Evolutionary conservation across 768 basidiomycete genomes (phyloP).

Genomic region (Pleurotus ostreatus): DNA sequence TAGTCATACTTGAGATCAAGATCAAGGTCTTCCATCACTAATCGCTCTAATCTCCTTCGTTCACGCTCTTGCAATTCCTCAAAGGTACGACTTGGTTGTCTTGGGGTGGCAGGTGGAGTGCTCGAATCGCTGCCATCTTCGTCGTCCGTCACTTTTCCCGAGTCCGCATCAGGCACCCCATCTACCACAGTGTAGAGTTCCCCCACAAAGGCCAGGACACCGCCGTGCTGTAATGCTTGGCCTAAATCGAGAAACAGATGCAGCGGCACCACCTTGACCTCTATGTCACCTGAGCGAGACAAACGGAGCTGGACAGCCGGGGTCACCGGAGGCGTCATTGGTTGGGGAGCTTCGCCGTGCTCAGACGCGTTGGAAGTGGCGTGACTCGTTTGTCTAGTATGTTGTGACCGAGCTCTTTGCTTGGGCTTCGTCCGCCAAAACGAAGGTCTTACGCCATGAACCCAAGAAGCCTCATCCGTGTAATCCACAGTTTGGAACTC

Average conservation of each 20-base stretch:
- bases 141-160: conserved; percentile 11
- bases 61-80: conserved; percentile 28
- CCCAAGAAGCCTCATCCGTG: conserved; percentile 41
- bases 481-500: conserved; percentile 59
- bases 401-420: conserved; percentile 14
- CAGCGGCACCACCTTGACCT: conserved; percentile 52
- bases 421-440: conserved; percentile 54
- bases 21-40: conserved; percentile 59
- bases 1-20: conserved; percentile 41
- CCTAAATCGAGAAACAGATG: conserved; percentile 77
- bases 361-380: conserved; percentile 1
- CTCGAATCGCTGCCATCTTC: conserved; percentile 25
- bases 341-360: neutral
- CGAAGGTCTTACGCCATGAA: conserved; percentile 49
- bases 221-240: conserved; percentile 31
- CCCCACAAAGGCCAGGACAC: conserved; percentile 45
- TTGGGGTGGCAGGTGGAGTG: conserved; percentile 36
- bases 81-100: conserved; percentile 6
- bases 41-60: conserved; percentile 38
- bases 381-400: neutral
- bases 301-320: neutral
- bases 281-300: conserved; percentile 6
- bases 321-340: neutral
- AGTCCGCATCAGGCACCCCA: neutral
- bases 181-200: conserved; percentile 19